Evolutionary conservation across 2,329 filamentous ascomycete species (phyloP).

Genomic region (Claviceps paspali): DNA sequence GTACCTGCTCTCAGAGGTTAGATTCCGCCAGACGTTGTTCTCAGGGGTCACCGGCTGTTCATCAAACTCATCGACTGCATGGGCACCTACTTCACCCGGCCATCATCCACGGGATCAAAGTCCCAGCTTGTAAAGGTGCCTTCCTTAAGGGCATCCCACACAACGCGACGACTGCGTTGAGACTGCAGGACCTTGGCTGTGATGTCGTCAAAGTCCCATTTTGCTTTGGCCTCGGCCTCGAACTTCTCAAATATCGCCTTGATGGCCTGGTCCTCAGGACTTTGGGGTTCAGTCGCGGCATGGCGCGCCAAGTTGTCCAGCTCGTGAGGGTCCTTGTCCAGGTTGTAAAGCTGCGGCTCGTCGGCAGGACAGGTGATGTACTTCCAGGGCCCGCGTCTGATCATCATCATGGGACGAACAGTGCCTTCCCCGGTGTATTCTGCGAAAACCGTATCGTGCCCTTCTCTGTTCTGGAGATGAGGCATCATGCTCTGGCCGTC

Average conservation of each 20-base stretch:
- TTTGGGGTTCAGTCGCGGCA: conserved; percentile 23
- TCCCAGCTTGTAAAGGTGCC: conserved; percentile 76
- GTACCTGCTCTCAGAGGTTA: conserved; percentile 38
- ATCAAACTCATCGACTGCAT: background rate
- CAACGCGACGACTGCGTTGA: conserved; percentile 64
- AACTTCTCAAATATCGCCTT: conserved; percentile 47
- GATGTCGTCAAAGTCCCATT: conserved; percentile 72
- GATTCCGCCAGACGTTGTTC: too few species aligned
- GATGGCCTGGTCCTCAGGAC: conserved; percentile 29
- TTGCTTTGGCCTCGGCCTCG: conserved; percentile 52
- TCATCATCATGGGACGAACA: conserved; percentile 83
- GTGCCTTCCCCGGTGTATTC: conserved; percentile 95
- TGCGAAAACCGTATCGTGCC: conserved; percentile 76
- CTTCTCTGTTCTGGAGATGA: conserved; percentile 50
- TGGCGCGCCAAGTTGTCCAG: conserved; percentile 53
- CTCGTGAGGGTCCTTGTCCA: conserved; percentile 61
- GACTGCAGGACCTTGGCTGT: conserved; percentile 58
- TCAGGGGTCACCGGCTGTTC: too few species aligned
- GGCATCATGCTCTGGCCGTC: conserved; percentile 71
- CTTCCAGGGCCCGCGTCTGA: conserved; percentile 78
- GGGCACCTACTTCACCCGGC: conserved; percentile 48
- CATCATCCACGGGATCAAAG: conserved; percentile 59
- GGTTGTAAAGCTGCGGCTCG: conserved; percentile 70
- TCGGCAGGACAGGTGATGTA: conserved; percentile 78
- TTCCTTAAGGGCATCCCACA: conserved; percentile 64